Evolutionary conservation across 805 yeast genomes (phyloP), one percentile per base, ranked within the genome.

Genomic region (Saturnispora dispora): DNA sequence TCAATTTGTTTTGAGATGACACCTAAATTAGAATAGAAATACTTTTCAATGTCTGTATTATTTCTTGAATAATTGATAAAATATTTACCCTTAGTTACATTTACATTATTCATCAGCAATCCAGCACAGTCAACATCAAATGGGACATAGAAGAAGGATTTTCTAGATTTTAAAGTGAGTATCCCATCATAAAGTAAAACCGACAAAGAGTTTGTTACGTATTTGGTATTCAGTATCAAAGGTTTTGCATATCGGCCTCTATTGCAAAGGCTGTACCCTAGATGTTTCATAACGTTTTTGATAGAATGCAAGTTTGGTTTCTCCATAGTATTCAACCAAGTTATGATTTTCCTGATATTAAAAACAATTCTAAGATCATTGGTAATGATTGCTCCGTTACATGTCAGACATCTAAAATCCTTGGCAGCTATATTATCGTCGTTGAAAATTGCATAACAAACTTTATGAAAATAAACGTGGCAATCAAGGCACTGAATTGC

Each of bases 281-380:
- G 35, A 15, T 27, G 15, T 15, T n/a, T 20, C 15, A 41, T 23
- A 1, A 51, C 28, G 7, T 50, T 32, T 37, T 36, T 48, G 6
- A 56, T 44, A 6, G 53, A 52, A 27, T 43, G 41, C n/a, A 55
- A 10, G 11, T 28, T 30, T 15, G 32, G 42, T 6, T 45, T 45
- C 18, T 42, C 45, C 23, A 41, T 52, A 8, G 27, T 11, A 35
- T 52, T 46, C 6, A 52, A 47, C 45, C 46, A 53, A 1, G 43
- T 37, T 2, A 58, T 50, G 5, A 61, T 27, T 47, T 61, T 62
- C 44, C 65, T 56, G 5, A 59, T 55, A n/a, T 46, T 56, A 22
- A 59, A 51, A 15, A 62, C 30, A 18, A 60, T 55, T 13, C 46
- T 17, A n/a, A 57, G 37, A 25, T 56, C 60, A 30, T 53, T 33